Evolutionary conservation across 2,329 filamentous ascomycete genomes (phyloP).

Genomic region (Sporothrix brasiliensis): DNA sequence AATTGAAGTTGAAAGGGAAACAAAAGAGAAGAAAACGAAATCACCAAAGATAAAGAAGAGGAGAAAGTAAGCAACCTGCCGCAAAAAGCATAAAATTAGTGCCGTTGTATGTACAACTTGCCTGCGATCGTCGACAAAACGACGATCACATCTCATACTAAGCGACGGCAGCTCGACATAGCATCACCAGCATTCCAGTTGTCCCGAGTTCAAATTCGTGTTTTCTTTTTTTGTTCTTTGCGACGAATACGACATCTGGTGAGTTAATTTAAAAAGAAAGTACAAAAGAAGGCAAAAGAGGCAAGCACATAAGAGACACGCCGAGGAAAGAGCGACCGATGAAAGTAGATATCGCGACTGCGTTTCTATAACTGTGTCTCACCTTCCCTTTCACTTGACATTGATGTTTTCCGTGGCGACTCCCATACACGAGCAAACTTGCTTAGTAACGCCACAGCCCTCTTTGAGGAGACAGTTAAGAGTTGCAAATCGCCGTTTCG

Average conservation of each 20-base stretch:
- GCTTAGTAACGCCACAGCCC: too few relatives aligned
- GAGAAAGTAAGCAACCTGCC: not conserved
- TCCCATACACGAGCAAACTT: not conserved
- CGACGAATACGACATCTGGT: not conserved
- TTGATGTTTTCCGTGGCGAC: not conserved
- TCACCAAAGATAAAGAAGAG: not conserved
- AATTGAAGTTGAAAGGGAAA: not conserved
- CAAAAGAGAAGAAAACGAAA: not conserved
- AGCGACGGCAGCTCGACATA: not conserved
- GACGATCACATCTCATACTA: constrained; percentile 13
- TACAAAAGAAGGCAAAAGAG: not conserved
- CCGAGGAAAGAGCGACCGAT: constrained; percentile 4
- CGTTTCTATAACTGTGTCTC: constrained; percentile 2
- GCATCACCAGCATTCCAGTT: constrained; percentile 22
- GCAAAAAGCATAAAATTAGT: constrained; percentile 6
- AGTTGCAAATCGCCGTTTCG: not conserved
- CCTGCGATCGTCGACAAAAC: constrained; percentile 5
- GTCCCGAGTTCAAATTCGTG: not conserved
- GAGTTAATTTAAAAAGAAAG: not conserved
- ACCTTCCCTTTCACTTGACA: not conserved
- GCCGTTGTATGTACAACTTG: constrained; percentile 4
- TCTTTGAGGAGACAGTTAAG: not conserved
- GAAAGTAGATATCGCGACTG: not conserved
- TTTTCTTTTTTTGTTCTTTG: not conserved
- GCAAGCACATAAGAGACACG: not conserved